Conservation (phyloP, 23 red algal genomes). For the Gracilaria gracilis region DNA sequence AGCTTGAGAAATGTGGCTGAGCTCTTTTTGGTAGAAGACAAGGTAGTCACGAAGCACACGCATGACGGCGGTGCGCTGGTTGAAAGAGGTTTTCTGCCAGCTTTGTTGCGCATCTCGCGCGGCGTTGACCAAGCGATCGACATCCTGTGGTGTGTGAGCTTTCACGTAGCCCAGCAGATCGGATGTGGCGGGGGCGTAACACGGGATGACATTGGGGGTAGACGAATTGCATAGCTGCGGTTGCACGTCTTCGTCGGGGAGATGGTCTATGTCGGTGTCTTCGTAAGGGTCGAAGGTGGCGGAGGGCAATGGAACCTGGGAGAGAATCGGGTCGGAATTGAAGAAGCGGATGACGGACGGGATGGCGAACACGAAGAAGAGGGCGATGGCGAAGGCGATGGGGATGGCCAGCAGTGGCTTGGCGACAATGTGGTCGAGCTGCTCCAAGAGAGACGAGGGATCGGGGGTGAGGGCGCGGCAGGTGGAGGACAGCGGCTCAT, state of each 20-base stretch:
- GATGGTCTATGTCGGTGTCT: slow-evolving; percentile 19
- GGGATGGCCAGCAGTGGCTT: slow-evolving; percentile 8
- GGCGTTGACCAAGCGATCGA: slow-evolving; percentile 19
- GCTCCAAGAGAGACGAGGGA: background rate
- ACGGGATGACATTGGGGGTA: slow-evolving; percentile 4
- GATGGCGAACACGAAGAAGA: slow-evolving; percentile 6
- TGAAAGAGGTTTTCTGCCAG: slow-evolving; percentile 70
- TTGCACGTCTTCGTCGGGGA: slow-evolving; percentile 39
- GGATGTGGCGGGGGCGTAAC: slow-evolving; percentile 46
- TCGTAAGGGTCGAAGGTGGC: slow-evolving; percentile 44
- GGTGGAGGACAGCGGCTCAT: background rate
- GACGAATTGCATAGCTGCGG: slow-evolving; percentile 22
- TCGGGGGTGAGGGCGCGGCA: background rate
- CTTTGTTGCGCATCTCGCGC: slow-evolving; percentile 61
- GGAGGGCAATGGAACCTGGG: slow-evolving; percentile 46
- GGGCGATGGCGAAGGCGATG: slow-evolving; percentile 8
- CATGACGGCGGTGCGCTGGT: slow-evolving; percentile 59
- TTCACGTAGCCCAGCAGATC: slow-evolving; percentile 56
- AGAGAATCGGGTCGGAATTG: slow-evolving; percentile 42
- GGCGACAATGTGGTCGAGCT: background rate
- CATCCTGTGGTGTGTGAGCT: slow-evolving; percentile 20
- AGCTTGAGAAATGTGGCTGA: slow-evolving; percentile 30
- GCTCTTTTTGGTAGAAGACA: slow-evolving; percentile 66
- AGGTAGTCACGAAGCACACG: slow-evolving; percentile 59
- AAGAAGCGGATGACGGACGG: background rate